These are phyloP conservation scores for Tricholoma sp. DNA, from an alignment of 768 basidiomycete genomes.

Conservation along the genomic window DNA sequence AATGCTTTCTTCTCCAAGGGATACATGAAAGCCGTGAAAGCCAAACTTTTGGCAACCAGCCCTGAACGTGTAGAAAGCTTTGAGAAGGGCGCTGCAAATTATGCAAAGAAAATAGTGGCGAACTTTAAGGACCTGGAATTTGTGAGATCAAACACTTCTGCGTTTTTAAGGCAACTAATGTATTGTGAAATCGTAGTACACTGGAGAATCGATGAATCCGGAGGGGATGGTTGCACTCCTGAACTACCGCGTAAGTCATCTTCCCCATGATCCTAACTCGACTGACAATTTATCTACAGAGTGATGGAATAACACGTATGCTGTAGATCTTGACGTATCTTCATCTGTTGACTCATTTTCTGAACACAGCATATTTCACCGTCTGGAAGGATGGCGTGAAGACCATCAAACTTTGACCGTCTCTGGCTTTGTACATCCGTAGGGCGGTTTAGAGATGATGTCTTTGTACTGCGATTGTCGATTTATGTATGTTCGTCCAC, in stretches of 20 bases:
- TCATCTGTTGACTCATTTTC: slow-evolving; percentile 3
- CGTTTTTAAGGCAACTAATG: background rate
- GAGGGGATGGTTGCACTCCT: slow-evolving; percentile 93
- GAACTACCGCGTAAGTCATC: slow-evolving; percentile 74
- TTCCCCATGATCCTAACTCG: slow-evolving; percentile 4
- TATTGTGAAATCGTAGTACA: slow-evolving; percentile 43
- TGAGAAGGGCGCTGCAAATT: slow-evolving; percentile 72
- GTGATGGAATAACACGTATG: slow-evolving; percentile 80
- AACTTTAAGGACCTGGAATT: slow-evolving; percentile 96
- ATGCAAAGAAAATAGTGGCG: slow-evolving; percentile 83
- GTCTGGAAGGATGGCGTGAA: slow-evolving; percentile 97
- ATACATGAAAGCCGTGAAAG: slow-evolving; percentile 94
- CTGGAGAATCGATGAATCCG: slow-evolving; percentile 70
- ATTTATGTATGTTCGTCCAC: too few species aligned
- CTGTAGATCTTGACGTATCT: slow-evolving; percentile 13
- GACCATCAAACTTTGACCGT: slow-evolving; percentile 64
- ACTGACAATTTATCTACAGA: slow-evolving; percentile 30
- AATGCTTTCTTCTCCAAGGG: slow-evolving; percentile 38
- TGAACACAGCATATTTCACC: slow-evolving; percentile 69
- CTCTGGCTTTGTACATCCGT: slow-evolving; percentile 5
- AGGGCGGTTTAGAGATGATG: background rate
- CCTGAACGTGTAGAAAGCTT: slow-evolving; percentile 68
- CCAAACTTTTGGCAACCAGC: slow-evolving; percentile 44
- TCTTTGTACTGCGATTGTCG: background rate
- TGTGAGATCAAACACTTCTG: slow-evolving; percentile 37